Conservation (phyloP, 1,284 basidiomycete genomes). For the Chalciporus sp. region DNA sequence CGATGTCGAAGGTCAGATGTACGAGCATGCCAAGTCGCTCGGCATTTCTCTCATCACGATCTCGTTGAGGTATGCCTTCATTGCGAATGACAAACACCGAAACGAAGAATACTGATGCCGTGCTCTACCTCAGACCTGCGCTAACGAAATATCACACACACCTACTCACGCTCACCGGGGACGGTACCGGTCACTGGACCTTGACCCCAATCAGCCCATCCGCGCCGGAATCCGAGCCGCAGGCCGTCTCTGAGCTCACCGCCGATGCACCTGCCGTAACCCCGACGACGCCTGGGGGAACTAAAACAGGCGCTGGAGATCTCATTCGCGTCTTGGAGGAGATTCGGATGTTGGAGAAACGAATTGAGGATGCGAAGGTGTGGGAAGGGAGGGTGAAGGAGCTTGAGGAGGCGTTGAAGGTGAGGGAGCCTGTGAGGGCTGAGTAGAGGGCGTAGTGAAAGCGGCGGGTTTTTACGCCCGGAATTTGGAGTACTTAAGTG, state of each 20-base stretch:
- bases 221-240: neutral
- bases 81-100: neutral
- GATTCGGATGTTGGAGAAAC: constrained; percentile 66
- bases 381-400: constrained; percentile 54
- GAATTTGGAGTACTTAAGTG: too few relatives aligned
- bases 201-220: constrained; percentile 41
- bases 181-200: constrained; percentile 69
- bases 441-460: neutral
- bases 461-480: neutral
- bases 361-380: constrained; percentile 64
- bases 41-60: constrained; percentile 95
- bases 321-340: constrained; percentile 45
- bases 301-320: constrained; percentile 40
- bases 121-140: constrained; percentile 56
- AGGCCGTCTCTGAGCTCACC: neutral
- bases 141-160: constrained; percentile 84
- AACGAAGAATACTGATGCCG: neutral
- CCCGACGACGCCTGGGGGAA: constrained; percentile 61
- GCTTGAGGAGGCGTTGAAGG: constrained; percentile 26
- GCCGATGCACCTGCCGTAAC: neutral
- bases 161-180: constrained; percentile 74
- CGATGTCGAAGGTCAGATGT: constrained; percentile 96
- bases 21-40: constrained; percentile 89
- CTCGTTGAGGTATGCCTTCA: constrained; percentile 62
- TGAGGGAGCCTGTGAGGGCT: constrained; percentile 1